Evolutionary conservation across 2,329 filamentous ascomycete species (phyloP).

Genomic region (Thielaviopsis ethacetica): DNA sequence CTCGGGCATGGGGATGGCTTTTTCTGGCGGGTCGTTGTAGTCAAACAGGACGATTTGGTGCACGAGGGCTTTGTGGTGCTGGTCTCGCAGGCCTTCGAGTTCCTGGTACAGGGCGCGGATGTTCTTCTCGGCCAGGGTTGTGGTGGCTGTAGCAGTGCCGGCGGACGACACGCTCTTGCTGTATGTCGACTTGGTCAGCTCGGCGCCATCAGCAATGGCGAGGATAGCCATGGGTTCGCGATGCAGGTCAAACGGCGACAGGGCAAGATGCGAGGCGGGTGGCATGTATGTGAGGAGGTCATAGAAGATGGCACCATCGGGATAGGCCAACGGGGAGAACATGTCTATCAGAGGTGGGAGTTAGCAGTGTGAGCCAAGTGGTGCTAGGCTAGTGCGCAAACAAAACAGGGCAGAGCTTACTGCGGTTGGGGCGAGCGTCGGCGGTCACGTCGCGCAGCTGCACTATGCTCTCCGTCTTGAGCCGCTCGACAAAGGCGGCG

Average conservation of each 20-base stretch:
- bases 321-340: constrained; percentile 84
- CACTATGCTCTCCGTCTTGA: constrained; percentile 67
- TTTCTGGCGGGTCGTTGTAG: constrained; percentile 33
- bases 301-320: constrained; percentile 72
- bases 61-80: constrained; percentile 59
- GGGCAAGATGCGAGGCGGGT: constrained; percentile 59
- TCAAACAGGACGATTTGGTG: constrained; percentile 74
- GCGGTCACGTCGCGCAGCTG: constrained; percentile 74
- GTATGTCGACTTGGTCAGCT: constrained; percentile 40
- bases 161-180: constrained; percentile 23
- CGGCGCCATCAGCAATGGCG: constrained; percentile 66
- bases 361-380: not conserved
- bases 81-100: constrained; percentile 52
- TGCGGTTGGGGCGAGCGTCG: constrained; percentile 71
- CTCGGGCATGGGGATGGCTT: constrained; percentile 41
- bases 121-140: constrained; percentile 31
- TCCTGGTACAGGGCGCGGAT: constrained; percentile 46
- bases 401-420: constrained; percentile 32
- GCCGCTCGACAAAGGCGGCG: constrained; percentile 56
- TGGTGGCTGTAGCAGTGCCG: not conserved
- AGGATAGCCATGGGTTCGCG: constrained; percentile 71
- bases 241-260: constrained; percentile 82
- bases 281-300: constrained; percentile 69
- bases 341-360: constrained; percentile 43
- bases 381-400: not conserved